phyloP scores from a whole-genome alignment of 1,284 basidiomycete genomes.

The Fomitopsis palustris region DNA sequence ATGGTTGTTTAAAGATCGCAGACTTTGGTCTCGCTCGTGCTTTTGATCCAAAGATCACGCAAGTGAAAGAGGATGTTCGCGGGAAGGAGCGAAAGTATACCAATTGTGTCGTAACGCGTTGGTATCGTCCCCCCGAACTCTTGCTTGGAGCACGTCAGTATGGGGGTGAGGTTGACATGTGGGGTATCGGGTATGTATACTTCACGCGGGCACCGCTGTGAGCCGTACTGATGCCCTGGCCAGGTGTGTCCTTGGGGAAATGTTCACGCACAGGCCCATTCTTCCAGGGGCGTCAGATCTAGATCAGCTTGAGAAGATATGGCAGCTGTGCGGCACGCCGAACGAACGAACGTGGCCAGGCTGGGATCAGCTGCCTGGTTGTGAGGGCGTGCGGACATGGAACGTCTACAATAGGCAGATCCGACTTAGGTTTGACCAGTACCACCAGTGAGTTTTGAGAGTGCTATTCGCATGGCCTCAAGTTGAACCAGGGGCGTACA shows the following conservation, averaged over 20 bases:
- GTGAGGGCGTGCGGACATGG: constrained; percentile 73
- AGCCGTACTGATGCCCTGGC: constrained; percentile 1
- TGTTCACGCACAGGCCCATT: constrained; percentile 89
- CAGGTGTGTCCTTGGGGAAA: constrained; percentile 93
- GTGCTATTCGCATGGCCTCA: background rate
- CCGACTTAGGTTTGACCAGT: constrained; percentile 47
- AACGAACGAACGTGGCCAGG: constrained; percentile 83
- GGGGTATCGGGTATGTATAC: constrained; percentile 86
- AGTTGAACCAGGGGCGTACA: constrained; percentile 23
- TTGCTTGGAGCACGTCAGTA: constrained; percentile 88
- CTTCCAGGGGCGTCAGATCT: constrained; percentile 86
- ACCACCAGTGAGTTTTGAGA: constrained; percentile 49
- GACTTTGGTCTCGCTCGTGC: constrained; percentile 95
- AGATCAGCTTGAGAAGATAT: constrained; percentile 90
- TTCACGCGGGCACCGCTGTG: background rate
- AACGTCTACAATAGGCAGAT: constrained; percentile 37
- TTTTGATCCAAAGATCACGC: constrained; percentile 50
- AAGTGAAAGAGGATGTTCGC: constrained; percentile 38
- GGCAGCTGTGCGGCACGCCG: constrained; percentile 85
- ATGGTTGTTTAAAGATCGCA: constrained; percentile 83
- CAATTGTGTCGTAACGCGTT: constrained; percentile 97
- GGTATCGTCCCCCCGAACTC: constrained; percentile 97
- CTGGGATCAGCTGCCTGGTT: constrained; percentile 75
- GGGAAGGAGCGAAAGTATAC: constrained; percentile 79
- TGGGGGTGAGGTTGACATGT: constrained; percentile 94